Conservation (phyloP, 805 yeast genomes). For the Priceomyces castillae region DNA sequence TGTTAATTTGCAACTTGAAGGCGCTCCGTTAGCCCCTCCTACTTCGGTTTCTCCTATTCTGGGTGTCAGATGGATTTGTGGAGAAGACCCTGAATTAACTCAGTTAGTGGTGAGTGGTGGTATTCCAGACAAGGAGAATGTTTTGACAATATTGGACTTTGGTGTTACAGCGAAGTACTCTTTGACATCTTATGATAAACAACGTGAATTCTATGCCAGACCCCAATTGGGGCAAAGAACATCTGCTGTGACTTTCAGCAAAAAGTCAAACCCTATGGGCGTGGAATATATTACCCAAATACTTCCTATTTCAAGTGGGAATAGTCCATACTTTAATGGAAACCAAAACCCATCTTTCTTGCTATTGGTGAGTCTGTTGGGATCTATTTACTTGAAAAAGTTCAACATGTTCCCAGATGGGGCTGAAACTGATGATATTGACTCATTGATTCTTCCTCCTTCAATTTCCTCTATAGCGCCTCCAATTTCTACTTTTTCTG, state of each 20-base stretch:
- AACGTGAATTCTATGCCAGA: conserved; percentile 71
- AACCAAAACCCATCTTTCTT: conserved; percentile 71
- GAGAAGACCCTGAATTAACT: conserved; percentile 75
- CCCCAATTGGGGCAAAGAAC: conserved; percentile 46
- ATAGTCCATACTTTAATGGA: conserved; percentile 76
- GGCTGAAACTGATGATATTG: conserved; percentile 18
- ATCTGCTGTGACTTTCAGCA: conserved; percentile 24
- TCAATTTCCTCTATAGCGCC: conserved; percentile 79
- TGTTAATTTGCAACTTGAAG: conserved; percentile 58
- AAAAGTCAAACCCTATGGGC: conserved; percentile 11
- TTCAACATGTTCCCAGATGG: conserved; percentile 40
- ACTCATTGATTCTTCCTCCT: conserved; percentile 58
- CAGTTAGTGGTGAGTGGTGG: conserved; percentile 71
- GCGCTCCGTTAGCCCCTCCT: conserved; percentile 20
- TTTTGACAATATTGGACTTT: conserved; percentile 59
- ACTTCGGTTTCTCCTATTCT: conserved; percentile 41
- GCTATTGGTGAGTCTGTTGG: conserved; percentile 57
- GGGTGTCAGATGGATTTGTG: conserved; percentile 74
- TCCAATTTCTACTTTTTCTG: conserved; percentile 53
- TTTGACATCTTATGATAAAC: conserved; percentile 77
- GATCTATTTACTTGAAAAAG: conserved; percentile 60
- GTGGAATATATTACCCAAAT: conserved; percentile 27
- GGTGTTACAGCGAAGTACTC: conserved; percentile 79
- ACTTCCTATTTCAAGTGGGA: conserved; percentile 30
- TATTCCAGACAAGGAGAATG: conserved; percentile 35